Conservation (phyloP, 208 protist species). For the Acanthamoeba culbertsoni region DNA sequence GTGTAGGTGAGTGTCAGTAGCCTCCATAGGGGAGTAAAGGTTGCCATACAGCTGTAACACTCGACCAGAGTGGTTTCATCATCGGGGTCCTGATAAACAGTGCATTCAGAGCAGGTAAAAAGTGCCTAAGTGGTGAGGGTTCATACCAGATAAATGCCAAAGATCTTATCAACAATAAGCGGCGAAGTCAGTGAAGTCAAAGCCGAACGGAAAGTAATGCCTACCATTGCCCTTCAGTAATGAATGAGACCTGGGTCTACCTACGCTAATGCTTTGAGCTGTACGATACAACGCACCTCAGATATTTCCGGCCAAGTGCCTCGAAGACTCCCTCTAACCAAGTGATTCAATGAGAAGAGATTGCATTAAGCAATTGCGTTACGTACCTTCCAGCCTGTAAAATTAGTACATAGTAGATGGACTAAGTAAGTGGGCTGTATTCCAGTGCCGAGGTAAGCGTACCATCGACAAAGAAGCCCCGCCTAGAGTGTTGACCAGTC, state of each 20-base stretch:
- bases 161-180: background rate
- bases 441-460: background rate
- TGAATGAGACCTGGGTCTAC: background rate
- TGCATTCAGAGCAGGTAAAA: background rate
- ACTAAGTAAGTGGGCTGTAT: no score
- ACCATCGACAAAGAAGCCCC: background rate
- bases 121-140: background rate
- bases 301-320: background rate
- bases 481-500: no score
- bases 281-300: background rate
- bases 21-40: background rate
- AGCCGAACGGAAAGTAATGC: background rate
- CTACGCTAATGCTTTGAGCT: background rate
- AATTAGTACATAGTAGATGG: no score
- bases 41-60: background rate
- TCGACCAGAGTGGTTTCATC: constrained; percentile 12
- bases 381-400: constrained; percentile 43
- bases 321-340: constrained; percentile 33
- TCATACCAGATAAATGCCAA: constrained; percentile 49
- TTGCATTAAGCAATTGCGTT: no score
- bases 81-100: background rate
- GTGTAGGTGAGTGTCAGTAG: background rate
- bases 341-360: background rate
- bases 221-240: background rate
- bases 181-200: background rate